phyloP scores from a whole-genome alignment of 106 monocot species.

The Allium cepa region DNA sequence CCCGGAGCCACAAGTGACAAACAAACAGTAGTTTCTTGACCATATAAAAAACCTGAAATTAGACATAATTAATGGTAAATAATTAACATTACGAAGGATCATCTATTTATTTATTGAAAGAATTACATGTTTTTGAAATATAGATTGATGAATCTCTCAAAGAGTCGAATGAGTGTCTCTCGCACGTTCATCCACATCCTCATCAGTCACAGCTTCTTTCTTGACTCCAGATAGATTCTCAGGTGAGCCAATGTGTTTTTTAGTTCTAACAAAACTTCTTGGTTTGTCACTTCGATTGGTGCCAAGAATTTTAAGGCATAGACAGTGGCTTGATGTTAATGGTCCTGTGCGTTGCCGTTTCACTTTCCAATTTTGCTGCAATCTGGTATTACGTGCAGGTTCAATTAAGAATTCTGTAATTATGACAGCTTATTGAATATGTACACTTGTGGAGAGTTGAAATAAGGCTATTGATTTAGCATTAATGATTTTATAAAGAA shows the following conservation, averaged over 20 bases:
- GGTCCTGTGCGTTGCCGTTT: constrained; percentile 75
- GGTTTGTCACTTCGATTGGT: constrained; percentile 8
- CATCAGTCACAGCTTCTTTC: constrained; percentile 37
- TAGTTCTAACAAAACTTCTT: constrained; percentile 22
- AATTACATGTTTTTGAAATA: constrained; percentile 83
- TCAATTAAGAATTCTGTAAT: no score
- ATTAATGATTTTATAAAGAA: no score
- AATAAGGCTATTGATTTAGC: no score
- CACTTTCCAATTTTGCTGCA: constrained; percentile 99
- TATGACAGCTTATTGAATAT: no score
- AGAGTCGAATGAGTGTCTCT: constrained; percentile 65
- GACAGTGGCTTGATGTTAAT: constrained; percentile 41
- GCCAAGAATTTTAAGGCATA: constrained; percentile 50
- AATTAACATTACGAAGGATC: background rate
- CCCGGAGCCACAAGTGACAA: constrained; percentile 32
- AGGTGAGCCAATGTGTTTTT: constrained; percentile 10
- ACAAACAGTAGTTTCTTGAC: constrained; percentile 66
- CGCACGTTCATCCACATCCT: constrained; percentile 51
- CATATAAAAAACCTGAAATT: constrained; percentile 82
- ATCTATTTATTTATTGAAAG: background rate
- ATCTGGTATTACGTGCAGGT: constrained; percentile 19
- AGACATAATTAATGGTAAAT: constrained; percentile 4
- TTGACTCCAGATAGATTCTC: constrained; percentile 14
- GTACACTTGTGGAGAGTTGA: no score
- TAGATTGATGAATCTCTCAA: constrained; percentile 72